phyloP scores from a whole-genome alignment of 2,329 filamentous ascomycete species.

The Daldinia sp. region DNA sequence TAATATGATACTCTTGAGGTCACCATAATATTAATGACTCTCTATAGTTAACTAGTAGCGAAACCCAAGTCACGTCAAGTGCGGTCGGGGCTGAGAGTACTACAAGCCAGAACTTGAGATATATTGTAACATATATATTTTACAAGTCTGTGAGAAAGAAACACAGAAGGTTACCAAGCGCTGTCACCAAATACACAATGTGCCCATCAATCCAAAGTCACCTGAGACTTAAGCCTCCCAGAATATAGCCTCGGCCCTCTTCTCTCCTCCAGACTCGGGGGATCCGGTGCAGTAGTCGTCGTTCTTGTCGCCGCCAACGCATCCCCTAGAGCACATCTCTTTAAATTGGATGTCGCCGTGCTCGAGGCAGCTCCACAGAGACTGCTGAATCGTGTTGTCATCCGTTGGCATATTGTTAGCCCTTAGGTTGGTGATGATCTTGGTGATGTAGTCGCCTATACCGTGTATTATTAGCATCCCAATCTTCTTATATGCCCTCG shows the following conservation, averaged over 20 bases:
- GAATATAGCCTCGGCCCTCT: not conserved
- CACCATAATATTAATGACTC: not conserved
- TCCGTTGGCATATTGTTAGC: slow-evolving; percentile 3
- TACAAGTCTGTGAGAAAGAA: not conserved
- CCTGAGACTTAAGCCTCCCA: slow-evolving; percentile 4
- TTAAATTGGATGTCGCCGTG: slow-evolving; percentile 13
- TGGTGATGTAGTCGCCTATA: slow-evolving; percentile 8
- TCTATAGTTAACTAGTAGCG: no score
- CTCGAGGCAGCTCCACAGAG: slow-evolving; percentile 13
- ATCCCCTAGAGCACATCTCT: slow-evolving; percentile 16
- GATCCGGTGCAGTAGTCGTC: slow-evolving; percentile 14
- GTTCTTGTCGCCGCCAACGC: slow-evolving; percentile 12
- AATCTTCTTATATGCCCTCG: not conserved
- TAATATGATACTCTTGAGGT: not conserved
- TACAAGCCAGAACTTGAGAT: not conserved
- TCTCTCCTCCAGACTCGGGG: not conserved
- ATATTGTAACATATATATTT: not conserved
- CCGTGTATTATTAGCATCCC: not conserved
- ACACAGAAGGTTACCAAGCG: not conserved
- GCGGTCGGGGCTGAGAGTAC: no score
- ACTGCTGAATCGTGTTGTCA: slow-evolving; percentile 18
- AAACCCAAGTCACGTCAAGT: no score
- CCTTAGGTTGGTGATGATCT: slow-evolving; percentile 11
- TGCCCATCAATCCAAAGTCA: not conserved
- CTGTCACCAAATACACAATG: not conserved